Base-by-base conservation (phyloP, 768 basidiomycete genomes). In the Suillus placidus region DNA sequence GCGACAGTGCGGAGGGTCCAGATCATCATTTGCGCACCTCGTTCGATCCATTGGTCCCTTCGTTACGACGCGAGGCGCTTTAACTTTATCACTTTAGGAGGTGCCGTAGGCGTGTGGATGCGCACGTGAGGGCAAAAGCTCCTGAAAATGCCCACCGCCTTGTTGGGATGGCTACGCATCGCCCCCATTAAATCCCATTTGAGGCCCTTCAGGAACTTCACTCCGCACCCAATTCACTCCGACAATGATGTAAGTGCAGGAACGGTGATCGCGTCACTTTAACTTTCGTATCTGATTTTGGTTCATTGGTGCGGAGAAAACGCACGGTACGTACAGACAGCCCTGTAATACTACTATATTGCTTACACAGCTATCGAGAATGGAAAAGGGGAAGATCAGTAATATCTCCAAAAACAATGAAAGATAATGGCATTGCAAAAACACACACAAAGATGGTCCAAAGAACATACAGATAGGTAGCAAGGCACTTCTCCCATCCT, bases 161-260 rank as follows among this genome's bases (percentile, higher is more conserved):
- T 42, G 74, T 76, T 61, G 67, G 68, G 74, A 76, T 76, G 74
- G 64, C 73, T 74, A 71, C 75, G 75, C 77, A 58, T 83, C 80
- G 66, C 75, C 80, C 14, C 5, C 78, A 73, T 30, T 78, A n/a
- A n/a, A 77, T 66, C 72, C 72, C 74, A 47, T 76, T 77, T 13
- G 77, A 61, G 52, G 34, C 26, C 51, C 61, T 62, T 42, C 61
- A 65, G 40, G 64, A 60, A 51, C 56, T 60, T 20, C 34, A 55
- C 54, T 55, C 54, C 32, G 32, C 32, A 20, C 18, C 18, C 54
- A 57, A 62, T 37, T 23, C 57, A 42, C 20, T 51, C 51, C 35
- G 35, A 37, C 13, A 62, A 16, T 56, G 49, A 63, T 34, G 62
- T 63, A 63, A 56, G 62, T 60, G 16, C 57, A 58, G 57, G 57